Evolutionary conservation across 768 basidiomycete genomes (phyloP).

Genomic region (Mycena metata): DNA sequence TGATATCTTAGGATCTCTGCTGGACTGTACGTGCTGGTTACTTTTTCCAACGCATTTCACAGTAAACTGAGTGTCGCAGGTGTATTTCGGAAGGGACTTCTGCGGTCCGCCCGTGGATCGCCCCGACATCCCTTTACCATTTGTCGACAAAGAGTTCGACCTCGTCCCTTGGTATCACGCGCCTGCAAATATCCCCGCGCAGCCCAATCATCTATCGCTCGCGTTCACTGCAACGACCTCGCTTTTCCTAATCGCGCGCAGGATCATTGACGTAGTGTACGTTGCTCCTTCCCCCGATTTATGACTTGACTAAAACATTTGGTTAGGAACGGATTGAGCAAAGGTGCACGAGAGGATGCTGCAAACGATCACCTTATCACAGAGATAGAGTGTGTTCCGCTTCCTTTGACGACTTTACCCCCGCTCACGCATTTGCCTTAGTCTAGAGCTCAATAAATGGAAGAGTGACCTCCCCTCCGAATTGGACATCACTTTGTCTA

Average conservation of each 20-base stretch:
- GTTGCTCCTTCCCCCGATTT: slow-evolving; percentile 25
- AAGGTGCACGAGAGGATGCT: neutral
- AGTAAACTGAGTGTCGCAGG: too few relatives aligned
- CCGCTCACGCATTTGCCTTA: slow-evolving; percentile 25
- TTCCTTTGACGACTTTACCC: too few relatives aligned
- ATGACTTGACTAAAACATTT: neutral
- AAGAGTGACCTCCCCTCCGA: slow-evolving; percentile 44
- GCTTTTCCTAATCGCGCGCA: slow-evolving; percentile 47
- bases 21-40: slow-evolving; percentile 47
- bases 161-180: slow-evolving; percentile 48
- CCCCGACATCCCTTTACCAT: slow-evolving; percentile 48
- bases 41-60: too few relatives aligned
- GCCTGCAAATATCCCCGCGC: slow-evolving; percentile 44
- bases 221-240: slow-evolving; percentile 49
- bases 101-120: slow-evolving; percentile 43
- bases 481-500: slow-evolving; percentile 47
- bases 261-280: slow-evolving; percentile 52
- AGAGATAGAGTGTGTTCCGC: slow-evolving; percentile 38
- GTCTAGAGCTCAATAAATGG: slow-evolving; percentile 41
- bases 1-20: slow-evolving; percentile 48
- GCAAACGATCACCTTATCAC: slow-evolving; percentile 33
- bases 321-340: slow-evolving; percentile 16
- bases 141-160: slow-evolving; percentile 51
- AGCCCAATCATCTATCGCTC: slow-evolving; percentile 41
- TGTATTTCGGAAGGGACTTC: slow-evolving; percentile 59